Evolutionary conservation across 768 basidiomycete genomes (phyloP), one percentile per base, ranked within the genome.

Genomic region (Suillus subalutaceus): DNA sequence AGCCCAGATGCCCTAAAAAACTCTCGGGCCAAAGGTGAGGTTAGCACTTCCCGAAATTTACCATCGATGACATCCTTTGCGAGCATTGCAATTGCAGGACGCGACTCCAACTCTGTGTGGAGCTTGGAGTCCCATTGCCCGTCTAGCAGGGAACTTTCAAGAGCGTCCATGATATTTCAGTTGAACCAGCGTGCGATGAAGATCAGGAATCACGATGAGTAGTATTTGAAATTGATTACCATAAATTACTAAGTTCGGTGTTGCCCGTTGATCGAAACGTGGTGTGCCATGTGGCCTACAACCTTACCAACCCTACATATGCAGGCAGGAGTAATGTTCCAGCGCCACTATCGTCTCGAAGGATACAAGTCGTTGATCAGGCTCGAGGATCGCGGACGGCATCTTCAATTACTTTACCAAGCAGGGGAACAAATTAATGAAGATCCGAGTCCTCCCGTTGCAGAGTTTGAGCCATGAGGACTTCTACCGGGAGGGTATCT

Each of bases 1-100:
- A 83, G 65, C 61, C 73, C 70, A 13, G 75, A 62, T 20, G 79
- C 67, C 43, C 72, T 68, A 53, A 89, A 79, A 37, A 87, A 23
- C 48, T 77, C 74, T 68, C 72, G 78, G 40, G 85, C 84, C 65
- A 75, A 73, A 56, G 79, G 70, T 48, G 85, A 84, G 55, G 81
- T 84, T 64, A 89, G 78, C 4, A 79, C 86, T 30, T 80, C 76
- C 57, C 81, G 81, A 78, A 92, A 89, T 58, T 83, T 80, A 68
- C 90, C 89, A 63, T 86, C 81, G 46, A 89, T 78, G 66, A 86
- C 87, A 30, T 83, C 78, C 74, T 85, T 84, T 41, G 85, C 87
- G 46, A 88, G 79, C 63, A 79, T 75, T 13, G 74, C 63, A 43
- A 3, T 43, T 3, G 71, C 64, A 9, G 78, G 66, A 16, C 68